phyloP scores from a whole-genome alignment of 1,139 yeast genomes.

The Nakaseomyces delphensis region DNA sequence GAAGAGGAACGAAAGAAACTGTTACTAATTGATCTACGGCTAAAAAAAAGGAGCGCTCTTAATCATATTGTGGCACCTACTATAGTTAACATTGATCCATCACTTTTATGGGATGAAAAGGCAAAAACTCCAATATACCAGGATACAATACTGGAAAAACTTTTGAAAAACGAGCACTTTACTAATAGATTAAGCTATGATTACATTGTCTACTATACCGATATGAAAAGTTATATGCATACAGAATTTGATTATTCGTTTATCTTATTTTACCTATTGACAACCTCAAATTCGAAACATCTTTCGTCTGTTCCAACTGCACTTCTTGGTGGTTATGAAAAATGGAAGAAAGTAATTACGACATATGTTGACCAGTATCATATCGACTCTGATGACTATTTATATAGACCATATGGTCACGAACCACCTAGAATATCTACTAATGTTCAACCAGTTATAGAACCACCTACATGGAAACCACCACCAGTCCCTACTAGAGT shows the following conservation, averaged over 20 bases:
- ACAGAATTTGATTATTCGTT: constrained; percentile 31
- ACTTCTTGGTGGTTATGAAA: constrained; percentile 30
- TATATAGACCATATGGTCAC: constrained; percentile 19
- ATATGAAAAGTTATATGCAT: constrained; percentile 31
- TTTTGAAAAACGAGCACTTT: constrained; percentile 36
- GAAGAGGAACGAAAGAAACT: constrained; percentile 23
- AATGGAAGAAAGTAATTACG: constrained; percentile 27
- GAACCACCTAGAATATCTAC: constrained; percentile 7
- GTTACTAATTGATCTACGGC: constrained; percentile 50
- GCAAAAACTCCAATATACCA: constrained; percentile 27
- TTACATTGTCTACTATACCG: constrained; percentile 46
- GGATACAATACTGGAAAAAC: constrained; percentile 37
- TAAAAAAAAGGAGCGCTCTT: constrained; percentile 39
- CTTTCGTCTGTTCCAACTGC: constrained; percentile 23
- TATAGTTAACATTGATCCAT: constrained; percentile 54
- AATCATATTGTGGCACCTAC: constrained; percentile 47
- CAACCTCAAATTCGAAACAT: constrained; percentile 15
- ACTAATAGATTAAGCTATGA: constrained; percentile 42
- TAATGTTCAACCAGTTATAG: constrained; percentile 9
- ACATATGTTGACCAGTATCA: constrained; percentile 17
- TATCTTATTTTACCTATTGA: constrained; percentile 24
- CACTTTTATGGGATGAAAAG: constrained; percentile 28
- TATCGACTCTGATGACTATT: constrained; percentile 16
- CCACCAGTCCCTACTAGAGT: constrained; percentile 23
- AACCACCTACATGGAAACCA: constrained; percentile 20